phyloP scores from a whole-genome alignment of 805 yeast genomes.

The Suhomyces faveliae region DNA sequence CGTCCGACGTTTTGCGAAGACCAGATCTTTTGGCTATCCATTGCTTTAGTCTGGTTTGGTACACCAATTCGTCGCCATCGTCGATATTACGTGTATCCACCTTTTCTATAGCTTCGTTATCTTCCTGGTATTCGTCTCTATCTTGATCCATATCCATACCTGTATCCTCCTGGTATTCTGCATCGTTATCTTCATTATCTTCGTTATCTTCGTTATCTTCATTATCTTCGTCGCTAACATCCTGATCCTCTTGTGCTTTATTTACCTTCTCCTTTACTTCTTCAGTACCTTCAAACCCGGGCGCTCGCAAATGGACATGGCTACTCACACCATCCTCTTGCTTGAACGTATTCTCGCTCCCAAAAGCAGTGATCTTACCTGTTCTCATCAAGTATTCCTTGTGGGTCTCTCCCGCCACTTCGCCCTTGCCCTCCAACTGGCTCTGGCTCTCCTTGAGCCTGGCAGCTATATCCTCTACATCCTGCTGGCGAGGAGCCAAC shows the following conservation, averaged over 20 bases:
- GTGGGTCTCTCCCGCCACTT: slow-evolving; percentile 70
- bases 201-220: slow-evolving; percentile 14
- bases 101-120: slow-evolving; percentile 15
- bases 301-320: slow-evolving; percentile 49
- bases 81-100: slow-evolving; percentile 47
- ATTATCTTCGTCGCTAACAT: too few relatives aligned
- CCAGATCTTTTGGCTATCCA: slow-evolving; percentile 60
- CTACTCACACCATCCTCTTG: slow-evolving; percentile 27
- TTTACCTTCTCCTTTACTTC: slow-evolving; percentile 17
- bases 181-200: slow-evolving; percentile 16
- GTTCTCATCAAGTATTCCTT: slow-evolving; percentile 80
- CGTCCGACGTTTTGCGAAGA: slow-evolving; percentile 30
- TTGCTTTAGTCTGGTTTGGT: slow-evolving; percentile 53
- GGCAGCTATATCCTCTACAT: slow-evolving; percentile 52
- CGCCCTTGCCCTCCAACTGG: slow-evolving; percentile 32
- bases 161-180: too few relatives aligned
- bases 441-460: slow-evolving; percentile 36
- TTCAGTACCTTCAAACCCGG: slow-evolving; percentile 41
- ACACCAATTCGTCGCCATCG: slow-evolving; percentile 76
- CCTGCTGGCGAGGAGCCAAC: slow-evolving; percentile 52
- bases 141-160: too few relatives aligned
- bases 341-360: slow-evolving; percentile 60
- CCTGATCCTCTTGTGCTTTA: too few relatives aligned
- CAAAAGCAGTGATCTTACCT: slow-evolving; percentile 93
- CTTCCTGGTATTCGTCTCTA: too few relatives aligned